Base-by-base conservation (phyloP, 1,284 basidiomycete species). In the Neolentinus lepideus region DNA sequence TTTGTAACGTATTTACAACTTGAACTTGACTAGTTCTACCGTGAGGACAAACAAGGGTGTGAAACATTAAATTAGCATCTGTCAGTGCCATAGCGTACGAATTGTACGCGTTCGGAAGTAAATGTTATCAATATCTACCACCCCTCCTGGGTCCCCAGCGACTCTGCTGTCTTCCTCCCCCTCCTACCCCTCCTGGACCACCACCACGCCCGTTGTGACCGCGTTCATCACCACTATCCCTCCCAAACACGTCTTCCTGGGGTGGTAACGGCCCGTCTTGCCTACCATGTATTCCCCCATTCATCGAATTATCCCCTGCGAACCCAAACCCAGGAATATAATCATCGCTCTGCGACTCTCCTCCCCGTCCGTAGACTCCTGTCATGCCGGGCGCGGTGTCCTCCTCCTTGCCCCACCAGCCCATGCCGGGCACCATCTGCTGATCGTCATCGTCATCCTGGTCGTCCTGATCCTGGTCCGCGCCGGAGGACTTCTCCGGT, bases 401-500 rank as follows among this genome's bases (percentile, higher is more conserved):
- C 53, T 76, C 72, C 10, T 76, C 74, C 59, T 71, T 71, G 24
- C 69, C 67, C 74, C 74, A 75, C 71, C 73, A 27, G 54, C 57
- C 14, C 54, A 57, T 26, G 54, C 48, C 21, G 64, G 16, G 63
- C 67, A 33, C 59, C 64, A 26, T 65, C 64, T n/a, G 69, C 68
- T 86, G 81, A n/a, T 90, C 75, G 24, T 73, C 72, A 12, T 70
- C 72, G 14, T 70, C 67, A 59, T 75, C 72, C 53, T 76, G 89
- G 2, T 85, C 85, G 52, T 90, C 89, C 66, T 86, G 80, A 8
- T 80, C 78, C 60, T 74, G 69, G 61, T 81, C 85, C 8, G 69
- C 85, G 0, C 80, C 81, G 68, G 88, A 89, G 33, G 87, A 86
- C 38, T 79, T 81, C 10, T 77, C 74, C 0, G 77, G 76, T 63